A percentile compares a stretch with the other conserved stretches of the same genome.
These are phyloP conservation scores for Solanum infundibuliforme DNA, from an alignment of 257 asterid species.

Conservation along the genomic window DNA sequence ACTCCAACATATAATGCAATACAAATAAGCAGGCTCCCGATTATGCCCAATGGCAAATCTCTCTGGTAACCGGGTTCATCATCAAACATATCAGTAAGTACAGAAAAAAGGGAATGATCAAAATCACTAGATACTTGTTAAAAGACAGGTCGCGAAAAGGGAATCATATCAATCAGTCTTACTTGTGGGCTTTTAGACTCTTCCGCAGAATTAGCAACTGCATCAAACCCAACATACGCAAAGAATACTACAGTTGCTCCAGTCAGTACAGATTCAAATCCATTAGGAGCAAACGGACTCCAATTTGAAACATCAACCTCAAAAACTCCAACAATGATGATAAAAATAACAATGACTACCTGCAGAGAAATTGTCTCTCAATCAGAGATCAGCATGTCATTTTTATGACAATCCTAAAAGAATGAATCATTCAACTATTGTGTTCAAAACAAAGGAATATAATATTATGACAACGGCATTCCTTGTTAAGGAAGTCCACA, in stretches of 20 bases:
- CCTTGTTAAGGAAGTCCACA: not conserved
- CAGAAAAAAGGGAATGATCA: not conserved
- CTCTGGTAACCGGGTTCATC: conserved; percentile 41
- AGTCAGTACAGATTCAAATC: conserved; percentile 54
- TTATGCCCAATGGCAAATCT: conserved; percentile 88
- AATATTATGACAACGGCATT: not conserved
- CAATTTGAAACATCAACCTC: conserved; percentile 83
- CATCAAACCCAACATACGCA: conserved; percentile 96
- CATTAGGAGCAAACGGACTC: conserved; percentile 88
- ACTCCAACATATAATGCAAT: conserved; percentile 63
- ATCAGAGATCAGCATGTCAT: conserved; percentile 10
- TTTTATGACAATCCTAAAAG: not conserved
- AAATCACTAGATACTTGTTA: not conserved
- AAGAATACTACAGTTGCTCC: conserved; percentile 97
- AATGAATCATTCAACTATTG: not conserved
- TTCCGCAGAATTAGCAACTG: conserved; percentile 98
- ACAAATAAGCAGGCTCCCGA: conserved; percentile 81
- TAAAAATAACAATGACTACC: conserved; percentile 74
- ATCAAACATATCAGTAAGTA: not conserved
- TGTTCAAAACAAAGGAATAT: not conserved
- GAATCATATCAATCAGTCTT: conserved; percentile 6
- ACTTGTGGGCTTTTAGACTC: conserved; percentile 96
- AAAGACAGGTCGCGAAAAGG: not conserved
- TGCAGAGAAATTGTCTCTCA: conserved; percentile 23
- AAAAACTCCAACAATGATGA: conserved; percentile 66